Base-by-base conservation (phyloP, 2,329 filamentous ascomycete species). In the Microsporum ferrugineum region DNA sequence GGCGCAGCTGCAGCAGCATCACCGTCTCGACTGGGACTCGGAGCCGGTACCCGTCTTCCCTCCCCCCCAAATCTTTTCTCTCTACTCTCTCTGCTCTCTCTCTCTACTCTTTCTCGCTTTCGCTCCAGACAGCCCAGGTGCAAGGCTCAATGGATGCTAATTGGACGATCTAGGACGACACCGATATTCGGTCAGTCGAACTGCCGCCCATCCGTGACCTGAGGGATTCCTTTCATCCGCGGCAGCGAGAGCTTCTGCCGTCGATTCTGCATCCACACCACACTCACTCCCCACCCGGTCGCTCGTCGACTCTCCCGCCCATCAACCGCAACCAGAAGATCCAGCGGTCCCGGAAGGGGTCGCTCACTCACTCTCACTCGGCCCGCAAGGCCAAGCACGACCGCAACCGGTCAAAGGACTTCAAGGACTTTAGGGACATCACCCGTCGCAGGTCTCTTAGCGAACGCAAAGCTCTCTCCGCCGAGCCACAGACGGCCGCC, bases 281-380 rank as follows among this genome's bases (percentile, higher is more conserved):
- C 33, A 73, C 72, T 59, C 86, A 86, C 63, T 95, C 91, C 7
- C 91, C 91, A 0, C 88, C 90, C 5, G 89, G 88, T 60, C 88
- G 91, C 64, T 95, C 91, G 12, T 91, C 91, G 0, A 96, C 91
- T 0, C 80, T 96, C 29, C 91, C 91, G 33, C 90, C 91, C 2
- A 82, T 92, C 58, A 88, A 94, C 67, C 82, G 89, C 62, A 82
- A 85, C 47, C 78, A 89, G 43, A 88, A 88, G 45, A 81, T 84
- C 27, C 85, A 81, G 60, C 82, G 91, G 61, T 86, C 89, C 47
- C 84, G 91, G 65, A 96, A 95, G 75, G 88, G 88, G 64, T 96
- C 91, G 1, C 47, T 66, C 14, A 87, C 88, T 5, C 47, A 51
- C 47, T 51, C 47, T 6, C 91, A 95, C 72, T 85, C 88, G 66